Evolutionary conservation across 2,329 filamentous ascomycete species (phyloP).

Genomic region (Colletotrichum echinochloae): DNA sequence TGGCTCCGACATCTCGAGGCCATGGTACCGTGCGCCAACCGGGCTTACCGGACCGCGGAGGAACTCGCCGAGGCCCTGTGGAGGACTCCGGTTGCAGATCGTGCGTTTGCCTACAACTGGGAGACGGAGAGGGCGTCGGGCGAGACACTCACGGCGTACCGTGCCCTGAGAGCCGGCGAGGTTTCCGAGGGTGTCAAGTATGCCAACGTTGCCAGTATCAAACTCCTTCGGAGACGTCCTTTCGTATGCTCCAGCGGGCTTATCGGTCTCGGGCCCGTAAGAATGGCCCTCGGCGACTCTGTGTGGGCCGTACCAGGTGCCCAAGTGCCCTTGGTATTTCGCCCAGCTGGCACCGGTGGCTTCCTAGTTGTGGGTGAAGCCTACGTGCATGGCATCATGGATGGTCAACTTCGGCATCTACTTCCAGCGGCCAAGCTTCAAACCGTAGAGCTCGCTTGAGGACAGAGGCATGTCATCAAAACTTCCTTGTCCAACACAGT

Average conservation of each 20-base stretch:
- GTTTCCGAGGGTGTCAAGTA: constrained; percentile 11
- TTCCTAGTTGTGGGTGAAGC: constrained; percentile 1
- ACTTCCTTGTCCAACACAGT: not conserved
- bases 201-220: constrained; percentile 8
- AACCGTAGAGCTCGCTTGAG: not conserved
- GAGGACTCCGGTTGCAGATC: constrained; percentile 13
- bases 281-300: not conserved
- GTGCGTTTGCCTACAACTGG: constrained; percentile 19
- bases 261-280: not conserved
- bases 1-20: constrained; percentile 6
- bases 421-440: not conserved
- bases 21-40: not conserved
- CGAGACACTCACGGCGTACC: constrained; percentile 8
- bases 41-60: not conserved
- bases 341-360: too few relatives aligned
- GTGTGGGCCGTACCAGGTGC: constrained; percentile 8
- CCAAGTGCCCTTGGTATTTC: not conserved
- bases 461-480: not conserved
- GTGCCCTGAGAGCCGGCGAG: not conserved
- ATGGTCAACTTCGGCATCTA: not conserved
- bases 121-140: not conserved
- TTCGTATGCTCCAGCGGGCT: not conserved
- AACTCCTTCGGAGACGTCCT: not conserved
- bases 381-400: constrained; percentile 16
- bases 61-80: constrained; percentile 4